These are phyloP conservation scores for Lactifluus hygrophoroides DNA, from an alignment of 768 basidiomycete species.

Conservation along the genomic window DNA sequence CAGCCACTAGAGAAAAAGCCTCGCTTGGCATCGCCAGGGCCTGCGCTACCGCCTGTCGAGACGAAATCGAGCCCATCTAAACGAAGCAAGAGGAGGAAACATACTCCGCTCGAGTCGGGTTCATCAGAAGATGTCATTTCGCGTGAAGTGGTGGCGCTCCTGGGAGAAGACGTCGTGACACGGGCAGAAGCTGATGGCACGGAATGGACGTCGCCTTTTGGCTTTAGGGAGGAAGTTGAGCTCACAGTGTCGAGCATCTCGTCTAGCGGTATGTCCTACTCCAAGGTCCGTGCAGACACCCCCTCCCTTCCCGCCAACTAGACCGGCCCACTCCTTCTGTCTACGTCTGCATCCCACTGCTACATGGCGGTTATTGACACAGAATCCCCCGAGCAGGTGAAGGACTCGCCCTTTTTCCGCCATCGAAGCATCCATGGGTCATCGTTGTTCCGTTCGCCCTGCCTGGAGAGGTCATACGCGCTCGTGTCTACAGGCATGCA, in stretches of 20 bases:
- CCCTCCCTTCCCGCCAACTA: not conserved
- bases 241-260: slow-evolving; percentile 54
- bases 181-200: slow-evolving; percentile 37
- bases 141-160: slow-evolving; percentile 56
- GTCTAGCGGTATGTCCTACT: slow-evolving; percentile 48
- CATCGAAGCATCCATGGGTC: slow-evolving; percentile 57
- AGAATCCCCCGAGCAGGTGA: slow-evolving; percentile 56
- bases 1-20: slow-evolving; percentile 28
- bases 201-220: slow-evolving; percentile 54
- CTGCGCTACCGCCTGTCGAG: not conserved
- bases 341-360: too few species aligned
- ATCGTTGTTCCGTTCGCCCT: slow-evolving; percentile 78
- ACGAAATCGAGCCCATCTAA: slow-evolving; percentile 9
- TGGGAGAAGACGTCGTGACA: slow-evolving; percentile 54
- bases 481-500: slow-evolving; percentile 60
- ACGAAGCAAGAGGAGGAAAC: slow-evolving; percentile 31
- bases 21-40: slow-evolving; percentile 19
- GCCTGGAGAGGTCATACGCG: slow-evolving; percentile 72
- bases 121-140: slow-evolving; percentile 69
- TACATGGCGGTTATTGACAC: too few species aligned
- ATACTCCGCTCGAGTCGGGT: slow-evolving; percentile 46
- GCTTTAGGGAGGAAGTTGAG: slow-evolving; percentile 52
- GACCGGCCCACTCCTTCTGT: too few species aligned
- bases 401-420: slow-evolving; percentile 49
- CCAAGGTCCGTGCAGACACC: too few species aligned